Percentiles rank a stretch among this genome's conserved stretches.
Evolutionary conservation across 2,329 filamentous ascomycete genomes (phyloP).

Genomic region (Fusarium ambrosium): DNA sequence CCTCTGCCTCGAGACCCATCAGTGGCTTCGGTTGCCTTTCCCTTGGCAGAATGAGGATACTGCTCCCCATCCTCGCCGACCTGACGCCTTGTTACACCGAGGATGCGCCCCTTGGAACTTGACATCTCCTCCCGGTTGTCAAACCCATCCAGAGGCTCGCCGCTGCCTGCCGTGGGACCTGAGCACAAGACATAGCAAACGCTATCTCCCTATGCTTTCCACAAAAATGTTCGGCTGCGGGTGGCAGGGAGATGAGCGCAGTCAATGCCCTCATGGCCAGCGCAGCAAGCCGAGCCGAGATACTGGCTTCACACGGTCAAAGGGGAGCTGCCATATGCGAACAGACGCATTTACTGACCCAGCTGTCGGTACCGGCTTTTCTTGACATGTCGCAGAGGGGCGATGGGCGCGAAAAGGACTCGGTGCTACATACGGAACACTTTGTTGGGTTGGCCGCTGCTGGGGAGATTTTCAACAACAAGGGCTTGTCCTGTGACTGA

Average conservation of each 20-base stretch:
- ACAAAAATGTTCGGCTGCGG: background rate
- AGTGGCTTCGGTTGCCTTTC: background rate
- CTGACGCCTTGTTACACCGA: conserved; percentile 14
- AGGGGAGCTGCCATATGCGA: background rate
- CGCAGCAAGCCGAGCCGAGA: background rate
- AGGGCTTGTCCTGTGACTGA: background rate
- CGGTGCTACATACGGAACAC: background rate
- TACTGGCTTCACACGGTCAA: background rate
- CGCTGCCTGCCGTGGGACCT: conserved; percentile 39
- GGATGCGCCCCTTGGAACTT: background rate
- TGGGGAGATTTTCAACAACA: background rate
- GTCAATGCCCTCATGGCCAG: background rate
- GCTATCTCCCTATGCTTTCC: background rate
- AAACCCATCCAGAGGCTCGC: conserved; percentile 20
- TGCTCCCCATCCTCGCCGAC: background rate
- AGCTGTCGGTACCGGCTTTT: background rate
- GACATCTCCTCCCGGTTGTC: conserved; percentile 11
- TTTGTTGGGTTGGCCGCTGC: conserved; percentile 1
- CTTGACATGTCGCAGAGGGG: conserved; percentile 20
- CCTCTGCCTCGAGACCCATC: background rate
- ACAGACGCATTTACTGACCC: background rate
- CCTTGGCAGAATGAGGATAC: background rate
- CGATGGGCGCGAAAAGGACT: background rate
- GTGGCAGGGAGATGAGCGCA: background rate
- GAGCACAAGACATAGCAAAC: conserved; percentile 14